Evolutionary conservation across 1,139 yeast species (phyloP).

Genomic region (Hemisphaericaspora xylofermentans): DNA sequence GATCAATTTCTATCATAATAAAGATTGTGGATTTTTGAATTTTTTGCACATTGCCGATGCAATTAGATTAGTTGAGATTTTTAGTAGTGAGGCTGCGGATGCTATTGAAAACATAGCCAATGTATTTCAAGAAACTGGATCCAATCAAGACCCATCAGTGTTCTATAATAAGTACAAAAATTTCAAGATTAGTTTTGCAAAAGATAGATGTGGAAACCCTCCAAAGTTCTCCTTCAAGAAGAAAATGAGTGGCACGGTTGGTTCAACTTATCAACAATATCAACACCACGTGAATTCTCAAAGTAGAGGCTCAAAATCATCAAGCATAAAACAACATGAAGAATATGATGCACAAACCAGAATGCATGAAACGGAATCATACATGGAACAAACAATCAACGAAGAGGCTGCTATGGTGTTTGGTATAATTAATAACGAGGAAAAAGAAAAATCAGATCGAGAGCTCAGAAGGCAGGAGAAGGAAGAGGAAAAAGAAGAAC

Average conservation of each 20-base stretch:
- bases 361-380: constrained; percentile 7
- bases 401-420: constrained; percentile 50
- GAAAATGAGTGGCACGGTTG: constrained; percentile 15
- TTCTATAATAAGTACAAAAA: constrained; percentile 40
- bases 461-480: constrained; percentile 8
- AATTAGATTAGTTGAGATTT: constrained; percentile 34
- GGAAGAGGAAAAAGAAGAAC: constrained; percentile 12
- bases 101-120: constrained; percentile 10
- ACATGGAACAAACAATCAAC: constrained; percentile 24
- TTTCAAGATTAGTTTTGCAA: constrained; percentile 46
- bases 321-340: constrained; percentile 3
- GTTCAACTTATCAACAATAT: constrained; percentile 14
- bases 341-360: constrained; percentile 14
- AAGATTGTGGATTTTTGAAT: constrained; percentile 48
- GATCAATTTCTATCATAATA: constrained; percentile 45
- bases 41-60: constrained; percentile 43
- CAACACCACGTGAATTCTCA: constrained; percentile 11
- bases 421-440: constrained; percentile 38
- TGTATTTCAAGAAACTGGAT: constrained; percentile 19
- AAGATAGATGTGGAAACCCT: constrained; percentile 50
- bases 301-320: constrained; percentile 4
- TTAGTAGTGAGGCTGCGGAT: constrained; percentile 23
- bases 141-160: constrained; percentile 6
- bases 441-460: constrained; percentile 9
- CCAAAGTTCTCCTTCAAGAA: constrained; percentile 45